These are phyloP conservation scores for Wickerhamomyces chambardii DNA, from an alignment of 805 yeast species.

Conservation along the genomic window DNA sequence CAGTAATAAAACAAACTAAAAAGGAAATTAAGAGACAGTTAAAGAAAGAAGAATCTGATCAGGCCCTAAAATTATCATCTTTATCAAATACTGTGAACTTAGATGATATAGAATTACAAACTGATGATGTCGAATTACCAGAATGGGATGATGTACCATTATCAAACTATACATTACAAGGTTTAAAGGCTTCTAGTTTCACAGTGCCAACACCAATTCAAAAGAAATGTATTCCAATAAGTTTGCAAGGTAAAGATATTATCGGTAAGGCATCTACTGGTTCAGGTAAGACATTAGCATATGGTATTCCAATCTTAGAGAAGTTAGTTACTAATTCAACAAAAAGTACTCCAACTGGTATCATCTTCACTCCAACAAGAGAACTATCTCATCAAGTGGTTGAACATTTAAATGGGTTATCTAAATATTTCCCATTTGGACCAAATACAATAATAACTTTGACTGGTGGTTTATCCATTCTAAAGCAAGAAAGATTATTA, in stretches of 20 bases:
- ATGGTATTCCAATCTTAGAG: constrained; percentile 87
- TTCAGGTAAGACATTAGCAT: constrained; percentile 95
- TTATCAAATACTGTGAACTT: constrained; percentile 18
- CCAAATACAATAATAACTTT: constrained; percentile 58
- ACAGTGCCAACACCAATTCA: constrained; percentile 80
- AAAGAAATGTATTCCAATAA: constrained; percentile 61
- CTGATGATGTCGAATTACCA: constrained; percentile 39
- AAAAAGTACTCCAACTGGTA: constrained; percentile 49
- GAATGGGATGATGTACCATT: constrained; percentile 45
- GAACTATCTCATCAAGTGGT: constrained; percentile 93
- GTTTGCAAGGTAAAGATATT: constrained; percentile 67
- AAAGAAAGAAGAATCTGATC: constrained; percentile 3
- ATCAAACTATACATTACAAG: constrained; percentile 50
- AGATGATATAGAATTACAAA: constrained; percentile 23
- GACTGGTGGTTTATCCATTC: constrained; percentile 94
- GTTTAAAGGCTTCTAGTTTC: constrained; percentile 52
- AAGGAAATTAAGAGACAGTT: constrained; percentile 12
- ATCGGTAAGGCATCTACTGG: constrained; percentile 98
- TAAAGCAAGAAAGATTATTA: constrained; percentile 81
- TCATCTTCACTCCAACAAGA: constrained; percentile 91
- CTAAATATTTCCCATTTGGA: constrained; percentile 42
- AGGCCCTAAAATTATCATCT: constrained; percentile 11
- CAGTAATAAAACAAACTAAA: constrained; percentile 14
- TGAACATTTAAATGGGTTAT: constrained; percentile 56
- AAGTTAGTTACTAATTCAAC: constrained; percentile 29